Conservation (phyloP, 179 eudicot genomes). For the Vitellaria paradoxa region DNA sequence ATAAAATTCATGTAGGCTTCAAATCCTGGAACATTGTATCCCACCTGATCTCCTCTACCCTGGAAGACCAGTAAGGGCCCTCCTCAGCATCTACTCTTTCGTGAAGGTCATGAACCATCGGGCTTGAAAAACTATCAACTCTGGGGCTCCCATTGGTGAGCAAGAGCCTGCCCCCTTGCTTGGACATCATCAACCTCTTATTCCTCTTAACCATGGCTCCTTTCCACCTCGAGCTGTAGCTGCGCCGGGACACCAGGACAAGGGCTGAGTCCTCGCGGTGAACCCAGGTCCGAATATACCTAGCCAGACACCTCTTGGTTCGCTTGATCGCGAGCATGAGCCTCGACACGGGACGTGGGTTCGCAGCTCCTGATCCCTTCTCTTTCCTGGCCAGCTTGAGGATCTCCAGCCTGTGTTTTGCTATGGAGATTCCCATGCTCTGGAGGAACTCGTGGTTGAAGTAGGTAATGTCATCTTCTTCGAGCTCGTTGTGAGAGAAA, state of each 20-base stretch:
- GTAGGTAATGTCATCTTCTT: constrained; percentile 70
- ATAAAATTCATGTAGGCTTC: constrained; percentile 56
- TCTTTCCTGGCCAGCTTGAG: constrained; percentile 68
- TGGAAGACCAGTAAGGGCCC: constrained; percentile 47
- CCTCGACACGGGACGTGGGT: constrained; percentile 36
- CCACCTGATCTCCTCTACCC: constrained; percentile 88
- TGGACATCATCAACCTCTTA: constrained; percentile 34
- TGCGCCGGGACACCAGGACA: constrained; percentile 38
- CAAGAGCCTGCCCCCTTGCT: constrained; percentile 37
- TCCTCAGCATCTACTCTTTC: constrained; percentile 30
- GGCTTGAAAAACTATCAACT: constrained; percentile 62
- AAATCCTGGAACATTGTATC: constrained; percentile 92
- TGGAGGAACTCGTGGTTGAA: constrained; percentile 92
- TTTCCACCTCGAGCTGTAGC: constrained; percentile 61
- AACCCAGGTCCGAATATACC: constrained; percentile 41
- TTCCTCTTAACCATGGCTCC: constrained; percentile 56
- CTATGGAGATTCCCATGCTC: constrained; percentile 89
- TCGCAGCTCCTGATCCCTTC: neutral
- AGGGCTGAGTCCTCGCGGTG: constrained; percentile 46
- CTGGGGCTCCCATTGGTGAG: constrained; percentile 55
- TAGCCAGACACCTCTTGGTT: constrained; percentile 50
- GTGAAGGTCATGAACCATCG: constrained; percentile 42
- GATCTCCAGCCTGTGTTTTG: constrained; percentile 87
- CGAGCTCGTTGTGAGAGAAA: constrained; percentile 81
- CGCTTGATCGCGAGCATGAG: constrained; percentile 56